Base-by-base conservation (phyloP, 2,329 filamentous ascomycete species). In the Tolypocladium sp. region DNA sequence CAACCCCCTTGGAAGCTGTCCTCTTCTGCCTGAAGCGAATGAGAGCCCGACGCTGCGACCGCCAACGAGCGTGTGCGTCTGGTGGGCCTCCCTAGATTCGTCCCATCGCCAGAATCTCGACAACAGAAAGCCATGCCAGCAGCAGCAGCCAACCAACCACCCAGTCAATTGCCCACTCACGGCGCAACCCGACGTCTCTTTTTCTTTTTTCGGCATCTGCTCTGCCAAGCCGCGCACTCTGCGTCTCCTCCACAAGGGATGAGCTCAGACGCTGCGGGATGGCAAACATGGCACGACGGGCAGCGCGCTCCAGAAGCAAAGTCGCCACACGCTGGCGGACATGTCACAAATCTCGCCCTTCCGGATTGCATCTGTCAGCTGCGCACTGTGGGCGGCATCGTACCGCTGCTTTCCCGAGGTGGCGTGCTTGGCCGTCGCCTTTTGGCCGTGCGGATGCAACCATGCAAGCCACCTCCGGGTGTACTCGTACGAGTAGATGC, bases 391-490 rank as follows among this genome's bases (percentile, higher is more conserved):
- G 17, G 27, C 46, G 9, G 46, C 46, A 30, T 51, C 46, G 46
- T 30, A 3, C 7, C 9, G 3, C 9, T 33, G 46, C 17, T 33
- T 33, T 33, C 17, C 13, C 46, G 46, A 12, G 20, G 49, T 35
- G 30, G 30, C 49, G 49, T 35, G 30, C 49, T 53, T 3, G 30
- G 33, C 20, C 30, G 49, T 9, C 49, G 30, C 25, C 44, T 27
- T 8, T 27, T 49, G 22, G 30, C 57, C 15, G 37, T 27, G 30
- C 30, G 49, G 52, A 30, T 44, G 55, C 42, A 27, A 51, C 56
- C 56, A 53, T 60, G 59, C 59, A 60, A 55, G 59, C 53, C 59
- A 60, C 57, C 53, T 41, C 20, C 25, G 27, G 44, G 55, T 44
- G 53, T 46, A n/a, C n/a, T n/a, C n/a, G n/a, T n/a, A n/a, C n/a